A percentile compares a stretch with the other conserved stretches of the same genome.
Evolutionary conservation across 2,329 filamentous ascomycete genomes (phyloP).

Genomic region (Drechslerella dactyloides): DNA sequence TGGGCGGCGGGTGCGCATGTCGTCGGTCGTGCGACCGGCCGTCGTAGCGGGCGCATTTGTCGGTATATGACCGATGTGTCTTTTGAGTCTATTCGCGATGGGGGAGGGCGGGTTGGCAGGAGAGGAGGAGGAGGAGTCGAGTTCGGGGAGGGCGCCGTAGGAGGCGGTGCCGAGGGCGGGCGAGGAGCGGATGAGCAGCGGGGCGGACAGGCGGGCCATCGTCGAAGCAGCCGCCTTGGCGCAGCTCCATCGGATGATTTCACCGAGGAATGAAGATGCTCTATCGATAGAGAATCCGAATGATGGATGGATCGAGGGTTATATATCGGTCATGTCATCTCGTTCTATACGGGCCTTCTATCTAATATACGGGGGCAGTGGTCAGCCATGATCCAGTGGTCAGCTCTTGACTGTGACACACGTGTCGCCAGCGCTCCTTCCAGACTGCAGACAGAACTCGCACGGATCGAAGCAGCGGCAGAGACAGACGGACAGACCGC

Average conservation of each 20-base stretch:
- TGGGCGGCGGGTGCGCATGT: constrained; percentile 24
- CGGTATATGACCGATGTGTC: constrained; percentile 19
- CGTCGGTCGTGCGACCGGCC: constrained; percentile 3
- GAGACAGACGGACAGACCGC: constrained; percentile 6
- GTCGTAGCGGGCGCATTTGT: constrained; percentile 15
- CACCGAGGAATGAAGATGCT: too few species aligned
- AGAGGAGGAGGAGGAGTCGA: constrained; percentile 43
- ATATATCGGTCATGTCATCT: too few species aligned
- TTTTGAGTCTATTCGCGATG: background rate
- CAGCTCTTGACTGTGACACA: too few species aligned
- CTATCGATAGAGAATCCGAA: too few species aligned
- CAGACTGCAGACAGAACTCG: too few species aligned
- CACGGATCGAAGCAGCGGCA: too few species aligned
- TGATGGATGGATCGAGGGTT: too few species aligned
- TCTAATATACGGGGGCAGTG: too few species aligned
- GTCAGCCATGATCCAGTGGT: too few species aligned
- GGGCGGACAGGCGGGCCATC: constrained; percentile 55
- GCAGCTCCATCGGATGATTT: constrained; percentile 1
- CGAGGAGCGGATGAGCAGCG: constrained; percentile 67
- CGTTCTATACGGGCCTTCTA: too few species aligned
- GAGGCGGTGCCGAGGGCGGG: constrained; percentile 68
- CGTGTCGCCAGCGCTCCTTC: too few species aligned
- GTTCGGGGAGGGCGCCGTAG: constrained; percentile 66
- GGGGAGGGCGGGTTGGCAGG: constrained; percentile 1
- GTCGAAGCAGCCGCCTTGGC: constrained; percentile 6